Evolutionary conservation across 441 rosid genomes (phyloP), one percentile per base, ranked within the genome.

Genomic region (Arabidopsis lyrata): DNA sequence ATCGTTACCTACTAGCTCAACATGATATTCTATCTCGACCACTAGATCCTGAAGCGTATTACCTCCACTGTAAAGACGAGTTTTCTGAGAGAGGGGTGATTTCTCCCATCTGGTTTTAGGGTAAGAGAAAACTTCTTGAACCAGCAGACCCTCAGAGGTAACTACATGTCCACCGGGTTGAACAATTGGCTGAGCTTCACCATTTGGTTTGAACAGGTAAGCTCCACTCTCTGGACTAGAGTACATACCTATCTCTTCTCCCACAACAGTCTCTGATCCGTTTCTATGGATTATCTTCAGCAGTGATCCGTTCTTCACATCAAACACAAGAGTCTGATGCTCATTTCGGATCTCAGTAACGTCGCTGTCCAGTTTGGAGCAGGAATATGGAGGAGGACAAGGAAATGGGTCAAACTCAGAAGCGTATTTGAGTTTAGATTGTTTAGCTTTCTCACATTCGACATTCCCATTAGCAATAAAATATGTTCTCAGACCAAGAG

Each of bases 11-110:
- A 91, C 64, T 67, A 93, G 91, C 88, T 93, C 98, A 63, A 91
- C 98, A 76, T 93, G 98, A 78, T 95, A 93, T 74, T 95, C 99
- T 81, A 87, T 91, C 87, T 95, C 99, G 14, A 88, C 72, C 35
- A 84, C 34, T 66, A 86, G 80, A 64, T 83, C 90, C 78, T 90
- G 95, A 20, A 86, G 74, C 1, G 88, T 80, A 72, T 78, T 72
- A 45, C 82, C 94, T 68, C 84, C 93, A 9, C 75, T 86, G 67
- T 90, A 95, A 64, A 93, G 68, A 34, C 95, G 90, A 53, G 98
- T 90, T 70, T 87, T 86, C 56, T 90, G 90, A 50, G 97, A 90
- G 83, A 93, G 76, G 3, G 98, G 99, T 2, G 88, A 79, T 34
- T 63, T 79, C 58, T 78, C 84, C 91, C 88, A 91, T 14, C 14